These are phyloP conservation scores for Marasmius tenuissimus DNA, from an alignment of 1,284 basidiomycete genomes.

Conservation along the genomic window DNA sequence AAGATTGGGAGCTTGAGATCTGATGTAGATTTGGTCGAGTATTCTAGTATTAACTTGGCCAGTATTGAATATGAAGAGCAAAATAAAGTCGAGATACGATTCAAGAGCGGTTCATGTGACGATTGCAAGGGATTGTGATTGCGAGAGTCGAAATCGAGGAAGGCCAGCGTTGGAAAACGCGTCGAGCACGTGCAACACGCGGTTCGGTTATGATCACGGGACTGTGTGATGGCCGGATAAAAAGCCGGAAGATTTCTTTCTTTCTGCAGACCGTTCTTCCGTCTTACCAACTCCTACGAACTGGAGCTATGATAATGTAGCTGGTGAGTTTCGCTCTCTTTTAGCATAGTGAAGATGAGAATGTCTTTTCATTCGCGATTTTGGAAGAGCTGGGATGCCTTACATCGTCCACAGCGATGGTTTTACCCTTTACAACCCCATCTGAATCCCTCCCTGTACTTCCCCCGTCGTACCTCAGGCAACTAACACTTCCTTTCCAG, in stretches of 20 bases:
- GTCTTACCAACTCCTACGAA: too few relatives aligned
- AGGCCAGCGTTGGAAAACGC: not conserved
- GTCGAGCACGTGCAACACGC: not conserved
- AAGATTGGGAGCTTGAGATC: not conserved
- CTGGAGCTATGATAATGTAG: too few relatives aligned
- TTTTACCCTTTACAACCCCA: constrained; percentile 14
- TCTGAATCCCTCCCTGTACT: not conserved
- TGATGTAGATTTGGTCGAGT: not conserved
- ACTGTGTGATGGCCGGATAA: not conserved
- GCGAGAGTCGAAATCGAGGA: not conserved
- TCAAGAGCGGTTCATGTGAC: not conserved
- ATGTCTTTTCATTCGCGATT: constrained; percentile 7
- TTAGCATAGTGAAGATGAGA: not conserved
- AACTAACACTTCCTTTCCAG: not conserved
- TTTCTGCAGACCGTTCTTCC: not conserved
- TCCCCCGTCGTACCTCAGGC: not conserved
- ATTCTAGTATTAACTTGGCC: not conserved
- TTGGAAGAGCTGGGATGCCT: constrained; percentile 10
- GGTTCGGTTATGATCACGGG: not conserved
- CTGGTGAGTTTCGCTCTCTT: not conserved
- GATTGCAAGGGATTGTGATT: too few relatives aligned
- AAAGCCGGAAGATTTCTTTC: not conserved
- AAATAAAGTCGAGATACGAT: not conserved
- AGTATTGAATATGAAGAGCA: not conserved
- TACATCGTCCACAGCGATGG: constrained; percentile 6